Evolutionary conservation across 2,329 filamentous ascomycete genomes (phyloP).

Genomic region (Bipolaris victoriae): DNA sequence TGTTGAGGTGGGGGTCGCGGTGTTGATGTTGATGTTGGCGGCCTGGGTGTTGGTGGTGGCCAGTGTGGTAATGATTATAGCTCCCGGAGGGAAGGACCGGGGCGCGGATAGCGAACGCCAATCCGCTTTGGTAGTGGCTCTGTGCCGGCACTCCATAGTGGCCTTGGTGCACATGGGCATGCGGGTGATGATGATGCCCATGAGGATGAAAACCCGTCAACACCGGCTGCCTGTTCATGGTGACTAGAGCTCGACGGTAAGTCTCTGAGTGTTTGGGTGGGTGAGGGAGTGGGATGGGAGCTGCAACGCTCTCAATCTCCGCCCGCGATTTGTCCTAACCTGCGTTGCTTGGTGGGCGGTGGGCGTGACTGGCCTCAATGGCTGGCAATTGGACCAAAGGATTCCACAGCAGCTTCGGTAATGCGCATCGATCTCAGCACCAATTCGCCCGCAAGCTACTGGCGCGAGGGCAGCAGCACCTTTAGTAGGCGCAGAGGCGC

Average conservation of each 20-base stretch:
- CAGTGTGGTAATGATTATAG: slow-evolving; percentile 43
- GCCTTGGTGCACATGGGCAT: slow-evolving; percentile 21
- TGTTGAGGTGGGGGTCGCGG: slow-evolving; percentile 41
- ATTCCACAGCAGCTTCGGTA: slow-evolving; percentile 47
- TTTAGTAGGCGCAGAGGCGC: slow-evolving; percentile 49
- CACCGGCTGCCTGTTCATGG: slow-evolving; percentile 42
- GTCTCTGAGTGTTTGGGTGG: slow-evolving; percentile 10
- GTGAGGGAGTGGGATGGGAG: slow-evolving; percentile 9
- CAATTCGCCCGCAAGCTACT: slow-evolving; percentile 45
- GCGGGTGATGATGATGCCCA: slow-evolving; percentile 16
- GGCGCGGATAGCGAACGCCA: slow-evolving; percentile 45
- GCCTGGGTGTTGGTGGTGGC: slow-evolving; percentile 32
- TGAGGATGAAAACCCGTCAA: slow-evolving; percentile 36
- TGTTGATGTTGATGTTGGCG: slow-evolving; percentile 34
- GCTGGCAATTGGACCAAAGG: slow-evolving; percentile 37
- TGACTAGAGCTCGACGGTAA: not conserved
- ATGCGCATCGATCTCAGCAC: slow-evolving; percentile 30
- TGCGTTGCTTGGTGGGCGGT: slow-evolving; percentile 19
- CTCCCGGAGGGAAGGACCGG: slow-evolving; percentile 46
- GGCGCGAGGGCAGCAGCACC: slow-evolving; percentile 35
- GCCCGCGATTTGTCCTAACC: slow-evolving; percentile 16
- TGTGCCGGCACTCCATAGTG: slow-evolving; percentile 33
- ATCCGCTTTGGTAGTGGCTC: slow-evolving; percentile 37
- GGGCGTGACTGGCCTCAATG: slow-evolving; percentile 32
- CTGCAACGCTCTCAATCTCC: slow-evolving; percentile 15